Base-by-base conservation (phyloP, 257 asterid species). In the Salvia miltiorrhiza region DNA sequence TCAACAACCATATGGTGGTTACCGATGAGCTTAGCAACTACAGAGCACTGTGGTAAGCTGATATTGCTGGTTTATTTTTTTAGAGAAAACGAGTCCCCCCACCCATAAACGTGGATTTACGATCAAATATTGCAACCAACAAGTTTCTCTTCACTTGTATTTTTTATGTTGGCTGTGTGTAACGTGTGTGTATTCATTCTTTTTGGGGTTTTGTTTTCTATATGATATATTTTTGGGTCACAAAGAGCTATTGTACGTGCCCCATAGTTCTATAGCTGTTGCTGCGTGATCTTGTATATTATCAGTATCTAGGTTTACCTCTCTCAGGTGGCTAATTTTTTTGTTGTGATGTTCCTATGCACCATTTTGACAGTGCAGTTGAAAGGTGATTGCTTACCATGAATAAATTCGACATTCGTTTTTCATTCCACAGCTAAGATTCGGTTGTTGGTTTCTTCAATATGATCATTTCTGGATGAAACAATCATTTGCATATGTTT, bases 1-100 rank as follows among this genome's bases (percentile, higher is more conserved):
- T 49, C 96, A 93, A 73, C 92, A 82, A 50, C 88, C 88, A 30
- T 83, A 88, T 55, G 88, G 91, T 64, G 96, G 99, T 78, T 88
- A 85, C 54, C 73, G 86, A 81, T 88, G 84, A 87, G 61, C 73
- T 48, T 21, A 43, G 54, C 62, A 65, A 48, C 39, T 7, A 6
- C 39, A 26, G 35, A 24, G 17, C 24, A 21, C 43, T 12, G 11
- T 3, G 65, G 56, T 45, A 48, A 39, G 6, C 47, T 24, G 65
- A 37, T 47, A 30, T 26, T 61, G 43, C 55, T 55, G 11, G 69
- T 52, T 35, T 60, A 47, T 72, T 75, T 63, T n/a, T 70, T 56
- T 74, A 74, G 66, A 70, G 33, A 68, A 79, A 69, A 72, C 64
- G 76, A 44, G 48, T 50, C 65, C 68, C 21, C 54, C 44, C 16